Percentiles rank a stretch among this genome's conserved stretches.
Conservation (phyloP, 2,329 filamentous ascomycete species). For the Fusarium avenaceum region DNA sequence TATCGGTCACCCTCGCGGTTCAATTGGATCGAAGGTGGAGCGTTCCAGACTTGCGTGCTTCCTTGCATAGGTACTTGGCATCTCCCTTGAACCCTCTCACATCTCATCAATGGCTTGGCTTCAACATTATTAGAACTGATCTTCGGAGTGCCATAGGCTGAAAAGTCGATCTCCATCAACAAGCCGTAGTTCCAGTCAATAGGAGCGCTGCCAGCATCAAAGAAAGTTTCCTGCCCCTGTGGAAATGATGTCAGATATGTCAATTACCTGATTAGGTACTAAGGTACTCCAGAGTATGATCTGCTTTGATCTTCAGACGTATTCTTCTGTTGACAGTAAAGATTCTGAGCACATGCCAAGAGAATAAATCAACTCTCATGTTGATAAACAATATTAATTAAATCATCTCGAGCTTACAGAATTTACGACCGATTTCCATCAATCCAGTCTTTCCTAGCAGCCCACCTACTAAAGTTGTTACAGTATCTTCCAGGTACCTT, state of each 20-base stretch:
- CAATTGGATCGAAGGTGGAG: slow-evolving; percentile 22
- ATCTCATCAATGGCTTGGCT: slow-evolving; percentile 3
- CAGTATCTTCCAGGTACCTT: neutral
- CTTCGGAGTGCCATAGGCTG: neutral
- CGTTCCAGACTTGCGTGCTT: slow-evolving; percentile 12
- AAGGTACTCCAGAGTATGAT: slow-evolving; percentile 6
- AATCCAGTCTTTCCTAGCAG: too few species aligned
- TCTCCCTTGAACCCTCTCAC: neutral
- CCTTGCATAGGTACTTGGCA: slow-evolving; percentile 10
- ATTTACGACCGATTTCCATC: too few species aligned
- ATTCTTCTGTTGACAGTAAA: neutral
- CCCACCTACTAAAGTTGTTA: too few species aligned
- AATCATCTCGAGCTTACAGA: neutral
- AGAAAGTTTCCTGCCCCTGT: slow-evolving; percentile 1
- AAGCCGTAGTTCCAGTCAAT: slow-evolving; percentile 1
- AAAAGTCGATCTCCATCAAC: neutral
- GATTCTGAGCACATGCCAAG: neutral
- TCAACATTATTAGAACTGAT: neutral
- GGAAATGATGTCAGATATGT: slow-evolving; percentile 25
- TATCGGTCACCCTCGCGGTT: neutral
- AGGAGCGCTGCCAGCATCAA: neutral
- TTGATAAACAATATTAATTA: neutral
- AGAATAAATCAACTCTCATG: neutral
- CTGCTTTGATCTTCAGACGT: neutral
- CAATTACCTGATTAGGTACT: neutral